phyloP scores from a whole-genome alignment of 2,329 filamentous ascomycete genomes.

The Fusarium sp. region DNA sequence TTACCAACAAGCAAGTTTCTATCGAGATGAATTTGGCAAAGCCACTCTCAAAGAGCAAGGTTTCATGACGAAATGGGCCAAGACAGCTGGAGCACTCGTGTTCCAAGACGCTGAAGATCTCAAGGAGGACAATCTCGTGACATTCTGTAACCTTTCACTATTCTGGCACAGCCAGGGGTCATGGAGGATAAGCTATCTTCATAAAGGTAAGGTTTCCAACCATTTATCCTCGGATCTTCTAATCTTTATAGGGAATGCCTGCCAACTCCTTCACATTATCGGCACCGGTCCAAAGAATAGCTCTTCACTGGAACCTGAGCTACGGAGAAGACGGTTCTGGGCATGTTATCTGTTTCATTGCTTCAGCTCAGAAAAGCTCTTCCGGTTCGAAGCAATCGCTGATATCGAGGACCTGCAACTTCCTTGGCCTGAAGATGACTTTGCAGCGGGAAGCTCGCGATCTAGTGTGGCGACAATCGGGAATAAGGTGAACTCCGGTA shows the following conservation, averaged over 20 bases:
- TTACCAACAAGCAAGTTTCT: slow-evolving; percentile 9
- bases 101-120: slow-evolving; percentile 28
- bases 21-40: not conserved
- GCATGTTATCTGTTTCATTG: slow-evolving; percentile 4
- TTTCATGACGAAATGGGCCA: slow-evolving; percentile 22
- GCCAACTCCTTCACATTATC: slow-evolving; percentile 25
- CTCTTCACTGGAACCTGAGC: not conserved
- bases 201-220: slow-evolving; percentile 8
- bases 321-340: not conserved
- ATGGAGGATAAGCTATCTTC: slow-evolving; percentile 33
- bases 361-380: not conserved
- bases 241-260: slow-evolving; percentile 15
- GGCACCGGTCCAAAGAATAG: not conserved
- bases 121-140: slow-evolving; percentile 24
- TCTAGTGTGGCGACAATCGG: not conserved
- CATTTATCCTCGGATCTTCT: fast-evolving
- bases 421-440: not conserved
- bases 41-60: not conserved
- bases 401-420: not conserved
- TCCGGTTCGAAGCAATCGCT: fast-evolving
- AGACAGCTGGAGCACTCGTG: slow-evolving; percentile 11
- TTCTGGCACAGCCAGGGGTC: slow-evolving; percentile 41
- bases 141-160: slow-evolving; percentile 28
- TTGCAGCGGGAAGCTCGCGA: fast-evolving
- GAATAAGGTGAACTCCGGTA: fast-evolving